These are phyloP conservation scores for Kluyveromyces siamensis DNA, from an alignment of 805 yeast genomes.

Conservation along the genomic window DNA sequence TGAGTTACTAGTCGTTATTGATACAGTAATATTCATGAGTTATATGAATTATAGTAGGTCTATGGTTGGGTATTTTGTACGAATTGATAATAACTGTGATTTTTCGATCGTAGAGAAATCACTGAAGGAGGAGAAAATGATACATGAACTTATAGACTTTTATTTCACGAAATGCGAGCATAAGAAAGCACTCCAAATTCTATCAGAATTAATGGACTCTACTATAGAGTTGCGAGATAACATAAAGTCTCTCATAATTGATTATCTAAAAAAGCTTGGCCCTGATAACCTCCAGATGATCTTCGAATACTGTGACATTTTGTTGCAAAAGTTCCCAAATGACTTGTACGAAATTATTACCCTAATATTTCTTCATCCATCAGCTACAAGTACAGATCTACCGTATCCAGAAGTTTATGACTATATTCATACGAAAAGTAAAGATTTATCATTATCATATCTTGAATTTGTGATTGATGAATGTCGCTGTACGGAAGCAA, in stretches of 20 bases:
- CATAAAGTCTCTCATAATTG: constrained; percentile 25
- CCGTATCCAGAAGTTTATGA: constrained; percentile 46
- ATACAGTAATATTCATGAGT: constrained; percentile 68
- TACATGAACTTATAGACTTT: constrained; percentile 69
- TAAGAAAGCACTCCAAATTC: constrained; percentile 53
- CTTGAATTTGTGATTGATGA: constrained; percentile 42
- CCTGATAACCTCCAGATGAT: constrained; percentile 43
- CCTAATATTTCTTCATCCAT: constrained; percentile 56
- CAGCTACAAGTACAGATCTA: constrained; percentile 49
- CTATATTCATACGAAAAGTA: constrained; percentile 32
- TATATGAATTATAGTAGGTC: constrained; percentile 62
- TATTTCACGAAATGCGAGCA: constrained; percentile 57
- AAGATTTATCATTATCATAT: constrained; percentile 34
- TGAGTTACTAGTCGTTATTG: constrained; percentile 42
- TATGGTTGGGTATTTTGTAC: constrained; percentile 71
- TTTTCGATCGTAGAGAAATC: constrained; percentile 48
- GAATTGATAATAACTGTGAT: constrained; percentile 70
- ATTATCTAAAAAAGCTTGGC: constrained; percentile 49
- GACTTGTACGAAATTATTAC: constrained; percentile 28
- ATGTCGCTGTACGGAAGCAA: constrained; percentile 29
- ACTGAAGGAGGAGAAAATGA: constrained; percentile 39
- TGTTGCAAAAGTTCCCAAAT: constrained; percentile 29
- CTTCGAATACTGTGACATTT: constrained; percentile 47
- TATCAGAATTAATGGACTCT: constrained; percentile 25
- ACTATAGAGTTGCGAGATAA: constrained; percentile 8